These are phyloP conservation scores for Fusarium annulatum DNA, from an alignment of 2,329 filamentous ascomycete species.

Conservation along the genomic window DNA sequence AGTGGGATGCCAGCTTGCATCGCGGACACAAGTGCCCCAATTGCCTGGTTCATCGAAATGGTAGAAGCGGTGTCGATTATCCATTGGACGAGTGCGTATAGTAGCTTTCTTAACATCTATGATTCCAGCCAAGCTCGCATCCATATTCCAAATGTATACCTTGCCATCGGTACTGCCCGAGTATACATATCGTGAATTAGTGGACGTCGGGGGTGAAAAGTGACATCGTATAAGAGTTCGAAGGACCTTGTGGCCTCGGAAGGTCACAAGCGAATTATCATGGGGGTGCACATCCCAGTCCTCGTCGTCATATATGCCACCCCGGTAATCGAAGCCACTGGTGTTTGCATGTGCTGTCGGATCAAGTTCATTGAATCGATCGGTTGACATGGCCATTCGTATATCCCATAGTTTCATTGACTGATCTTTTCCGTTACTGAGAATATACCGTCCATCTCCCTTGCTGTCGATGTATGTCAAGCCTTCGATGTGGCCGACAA, in stretches of 20 bases:
- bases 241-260: conserved; percentile 88
- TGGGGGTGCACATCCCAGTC: conserved; percentile 73
- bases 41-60: conserved; percentile 65
- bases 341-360: conserved; percentile 63
- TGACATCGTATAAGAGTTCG: conserved; percentile 94
- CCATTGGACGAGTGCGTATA: conserved; percentile 67
- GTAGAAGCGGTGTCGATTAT: conserved; percentile 66
- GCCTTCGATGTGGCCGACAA: conserved; percentile 74
- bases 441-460: conserved; percentile 80
- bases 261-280: conserved; percentile 94
- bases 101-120: conserved; percentile 84
- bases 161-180: conserved; percentile 90
- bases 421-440: conserved; percentile 96
- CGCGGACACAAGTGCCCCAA: conserved; percentile 84
- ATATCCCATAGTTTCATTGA: conserved; percentile 98
- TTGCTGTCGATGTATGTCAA: conserved; percentile 77
- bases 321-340: conserved; percentile 80
- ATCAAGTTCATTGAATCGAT: conserved; percentile 68
- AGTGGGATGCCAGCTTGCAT: conserved; percentile 91
- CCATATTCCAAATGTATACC: conserved; percentile 92
- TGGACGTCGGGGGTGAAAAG: conserved; percentile 88
- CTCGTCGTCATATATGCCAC: conserved; percentile 71
- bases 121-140: conserved; percentile 81
- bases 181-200: conserved; percentile 92
- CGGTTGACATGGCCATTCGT: conserved; percentile 84